Conservation (phyloP, 2,329 filamentous ascomycete genomes). For the Leptographium radiaticola region DNA sequence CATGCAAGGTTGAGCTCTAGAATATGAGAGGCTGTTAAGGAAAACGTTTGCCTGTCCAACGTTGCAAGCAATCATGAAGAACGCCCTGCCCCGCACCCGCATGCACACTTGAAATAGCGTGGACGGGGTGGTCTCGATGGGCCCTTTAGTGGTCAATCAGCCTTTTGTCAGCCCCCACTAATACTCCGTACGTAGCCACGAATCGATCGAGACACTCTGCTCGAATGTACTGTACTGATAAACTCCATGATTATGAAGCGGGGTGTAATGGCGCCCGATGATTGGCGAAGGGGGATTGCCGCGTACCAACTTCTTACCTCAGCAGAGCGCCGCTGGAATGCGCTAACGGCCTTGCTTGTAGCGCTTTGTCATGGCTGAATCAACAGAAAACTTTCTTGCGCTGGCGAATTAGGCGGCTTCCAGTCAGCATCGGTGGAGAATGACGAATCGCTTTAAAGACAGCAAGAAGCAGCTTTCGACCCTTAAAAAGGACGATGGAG, state of each 20-base stretch:
- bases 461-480: neutral
- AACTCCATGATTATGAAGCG: no score
- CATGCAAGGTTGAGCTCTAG: no score
- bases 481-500: neutral
- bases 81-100: no score
- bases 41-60: no score
- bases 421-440: constrained; percentile 3
- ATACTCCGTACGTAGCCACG: no score
- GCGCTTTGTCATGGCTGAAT: constrained; percentile 12
- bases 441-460: constrained; percentile 5
- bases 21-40: no score
- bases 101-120: no score
- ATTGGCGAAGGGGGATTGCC: no score
- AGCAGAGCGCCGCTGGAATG: neutral
- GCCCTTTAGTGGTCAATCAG: neutral
- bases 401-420: neutral
- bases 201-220: neutral
- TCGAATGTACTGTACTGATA: no score
- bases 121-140: no score
- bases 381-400: neutral
- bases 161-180: neutral
- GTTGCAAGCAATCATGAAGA: no score
- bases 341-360: neutral
- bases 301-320: constrained; percentile 3
- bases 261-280: no score